Percentiles rank a stretch among this genome's conserved stretches.
Evolutionary conservation across 2,329 filamentous ascomycete genomes (phyloP).

Genomic region (Eutypella sp.): DNA sequence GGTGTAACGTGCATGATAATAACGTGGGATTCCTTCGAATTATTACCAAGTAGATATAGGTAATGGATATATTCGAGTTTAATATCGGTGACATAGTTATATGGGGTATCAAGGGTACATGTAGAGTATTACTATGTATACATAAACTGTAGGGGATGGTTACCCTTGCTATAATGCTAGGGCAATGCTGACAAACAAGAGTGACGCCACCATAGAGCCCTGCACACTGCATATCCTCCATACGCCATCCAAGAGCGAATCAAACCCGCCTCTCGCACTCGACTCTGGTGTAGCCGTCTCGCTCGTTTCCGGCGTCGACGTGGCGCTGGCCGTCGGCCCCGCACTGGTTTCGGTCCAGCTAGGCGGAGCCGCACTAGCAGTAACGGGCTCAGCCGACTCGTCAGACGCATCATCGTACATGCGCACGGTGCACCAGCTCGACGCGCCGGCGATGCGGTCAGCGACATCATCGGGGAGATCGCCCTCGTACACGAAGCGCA

Average conservation of each 20-base stretch:
- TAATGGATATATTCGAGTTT: too few relatives aligned
- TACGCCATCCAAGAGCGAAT: not conserved
- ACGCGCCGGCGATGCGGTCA: slow-evolving; percentile 8
- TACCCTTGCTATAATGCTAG: too few relatives aligned
- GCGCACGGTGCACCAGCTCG: slow-evolving; percentile 14
- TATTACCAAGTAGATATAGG: not conserved
- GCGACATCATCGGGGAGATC: slow-evolving; percentile 16
- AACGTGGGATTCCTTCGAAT: not conserved
- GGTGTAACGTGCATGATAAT: not conserved
- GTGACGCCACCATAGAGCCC: too few relatives aligned
- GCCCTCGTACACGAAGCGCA: slow-evolving; percentile 17
- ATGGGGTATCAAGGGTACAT: too few relatives aligned
- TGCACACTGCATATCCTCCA: not conserved
- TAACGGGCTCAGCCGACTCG: slow-evolving; percentile 9
- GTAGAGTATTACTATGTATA: too few relatives aligned
- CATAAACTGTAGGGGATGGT: too few relatives aligned
- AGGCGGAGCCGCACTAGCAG: slow-evolving; percentile 15
- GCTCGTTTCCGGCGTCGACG: not conserved
- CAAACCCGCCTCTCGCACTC: not conserved
- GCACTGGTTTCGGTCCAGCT: slow-evolving; percentile 13
- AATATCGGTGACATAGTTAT: too few relatives aligned
- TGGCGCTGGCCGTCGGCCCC: not conserved
- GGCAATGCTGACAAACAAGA: too few relatives aligned
- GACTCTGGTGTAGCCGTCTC: not conserved
- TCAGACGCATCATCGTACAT: slow-evolving; percentile 14